Evolutionary conservation across 2,329 filamentous ascomycete genomes (phyloP), one percentile per base, ranked within the genome.

Genomic region (Aspergillus hortae): DNA sequence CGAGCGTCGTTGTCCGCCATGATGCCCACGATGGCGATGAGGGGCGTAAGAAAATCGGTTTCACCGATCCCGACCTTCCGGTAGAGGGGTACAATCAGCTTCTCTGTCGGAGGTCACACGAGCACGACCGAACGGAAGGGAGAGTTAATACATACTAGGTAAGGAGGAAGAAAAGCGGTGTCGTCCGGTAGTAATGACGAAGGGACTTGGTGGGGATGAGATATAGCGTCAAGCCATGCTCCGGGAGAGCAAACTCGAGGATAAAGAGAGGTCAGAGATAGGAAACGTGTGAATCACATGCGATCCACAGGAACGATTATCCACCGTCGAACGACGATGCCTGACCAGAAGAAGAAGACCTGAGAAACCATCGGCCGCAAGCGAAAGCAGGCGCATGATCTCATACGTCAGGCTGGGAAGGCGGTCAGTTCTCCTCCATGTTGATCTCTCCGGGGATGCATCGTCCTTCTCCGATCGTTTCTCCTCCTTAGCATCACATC

Each of bases 1-100:
- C 62, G 66, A 53, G 67, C 54, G 43, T 70, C 66, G 15, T 12
- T 7, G 19, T 23, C 40, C n/a, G n/a, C 40, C 40, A 42, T 42
- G 40, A 21, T 42, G 40, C 11, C 40, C 19, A 17, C 11, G 19
- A 12, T 6, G 15, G 23, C 5, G 40, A 17, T n/a, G 11, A 42
- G 15, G 40, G 15, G 11, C 9, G 11, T 6, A 41, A 42, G 10
- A 21, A 42, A 21, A 11, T 19, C 9, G 4, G n/a, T n/a, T 12
- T 19, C 40, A 42, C 14, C 14, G 19, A 38, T n/a, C 27, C 9
- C 14, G 35, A 7, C 4, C 35, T 38, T 38, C 35, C 35, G 35
- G 35, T n/a, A 15, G 35, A 38, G 35, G 14, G 35, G 35, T 38
- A 38, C 6, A 38, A 17, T 38, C 15, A 38, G 35, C 5, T 17